Conservation (phyloP, 768 basidiomycete genomes). For the Mycena chlorophos region DNA sequence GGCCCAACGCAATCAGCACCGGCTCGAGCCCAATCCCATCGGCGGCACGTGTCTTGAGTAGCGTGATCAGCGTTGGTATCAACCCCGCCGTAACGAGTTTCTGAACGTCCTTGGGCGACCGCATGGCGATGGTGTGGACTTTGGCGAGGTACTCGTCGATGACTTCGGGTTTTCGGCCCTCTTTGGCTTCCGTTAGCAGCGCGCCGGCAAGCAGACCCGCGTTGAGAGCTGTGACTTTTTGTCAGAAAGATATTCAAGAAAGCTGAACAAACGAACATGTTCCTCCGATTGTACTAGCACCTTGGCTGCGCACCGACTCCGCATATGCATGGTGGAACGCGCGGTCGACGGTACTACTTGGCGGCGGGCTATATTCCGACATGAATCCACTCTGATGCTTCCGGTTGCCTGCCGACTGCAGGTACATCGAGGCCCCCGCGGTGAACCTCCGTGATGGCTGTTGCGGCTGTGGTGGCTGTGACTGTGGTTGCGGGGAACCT, state of each 20-base stretch:
- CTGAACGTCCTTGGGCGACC: constrained; percentile 27
- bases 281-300: constrained; percentile 12
- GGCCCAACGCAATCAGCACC: constrained; percentile 25
- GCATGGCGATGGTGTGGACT: constrained; percentile 22
- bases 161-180: constrained; percentile 22
- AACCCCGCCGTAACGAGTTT: constrained; percentile 29
- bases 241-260: neutral
- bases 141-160: constrained; percentile 26
- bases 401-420: neutral
- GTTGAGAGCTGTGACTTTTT: constrained; percentile 13
- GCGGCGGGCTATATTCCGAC: constrained; percentile 3
- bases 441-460: constrained; percentile 1
- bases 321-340: constrained; percentile 6
- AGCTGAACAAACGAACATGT: neutral
- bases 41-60: constrained; percentile 29
- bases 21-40: constrained; percentile 25
- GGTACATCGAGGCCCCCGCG: neutral
- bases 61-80: constrained; percentile 24
- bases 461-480: neutral
- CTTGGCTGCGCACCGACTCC: constrained; percentile 16
- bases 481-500: constrained; percentile 2
- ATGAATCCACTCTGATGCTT: constrained; percentile 8
- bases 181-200: constrained; percentile 26
- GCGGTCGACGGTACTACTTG: neutral
- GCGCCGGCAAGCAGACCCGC: constrained; percentile 28